phyloP scores from a whole-genome alignment of 176 grass and related monocot species.

The Ampelocalamus luodianensis region DNA sequence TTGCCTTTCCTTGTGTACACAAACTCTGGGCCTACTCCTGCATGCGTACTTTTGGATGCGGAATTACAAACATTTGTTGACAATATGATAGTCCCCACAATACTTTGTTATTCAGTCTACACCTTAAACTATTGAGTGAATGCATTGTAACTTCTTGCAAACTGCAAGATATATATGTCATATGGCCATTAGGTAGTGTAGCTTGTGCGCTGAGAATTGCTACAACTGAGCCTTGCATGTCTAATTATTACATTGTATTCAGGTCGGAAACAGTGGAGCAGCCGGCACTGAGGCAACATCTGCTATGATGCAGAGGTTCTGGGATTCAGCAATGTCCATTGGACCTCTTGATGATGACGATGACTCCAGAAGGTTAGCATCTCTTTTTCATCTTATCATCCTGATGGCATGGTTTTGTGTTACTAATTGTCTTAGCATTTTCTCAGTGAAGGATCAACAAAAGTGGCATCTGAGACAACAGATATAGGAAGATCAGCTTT shows the following conservation, averaged over 20 bases:
- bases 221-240: not conserved
- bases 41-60: not conserved
- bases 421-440: slow-evolving; percentile 29
- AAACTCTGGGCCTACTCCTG: not conserved
- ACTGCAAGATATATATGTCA: slow-evolving; percentile 7
- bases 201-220: not conserved
- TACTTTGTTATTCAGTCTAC: not conserved
- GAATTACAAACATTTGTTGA: not conserved
- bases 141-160: not conserved
- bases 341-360: slow-evolving; percentile 84
- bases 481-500: slow-evolving; percentile 68
- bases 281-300: slow-evolving; percentile 58
- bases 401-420: not conserved
- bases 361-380: slow-evolving; percentile 77
- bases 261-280: slow-evolving; percentile 71
- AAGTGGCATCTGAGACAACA: slow-evolving; percentile 72
- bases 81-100: slow-evolving; percentile 13
- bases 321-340: slow-evolving; percentile 95
- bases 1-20: not conserved
- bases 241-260: slow-evolving; percentile 32
- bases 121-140: not conserved
- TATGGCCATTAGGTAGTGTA: not conserved
- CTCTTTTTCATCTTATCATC: slow-evolving; percentile 38
- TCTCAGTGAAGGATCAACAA: slow-evolving; percentile 86
- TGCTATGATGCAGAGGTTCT: slow-evolving; percentile 97